Evolutionary conservation across 2,329 filamentous ascomycete genomes (phyloP).

Genomic region (Ceratocystis ficicola): DNA sequence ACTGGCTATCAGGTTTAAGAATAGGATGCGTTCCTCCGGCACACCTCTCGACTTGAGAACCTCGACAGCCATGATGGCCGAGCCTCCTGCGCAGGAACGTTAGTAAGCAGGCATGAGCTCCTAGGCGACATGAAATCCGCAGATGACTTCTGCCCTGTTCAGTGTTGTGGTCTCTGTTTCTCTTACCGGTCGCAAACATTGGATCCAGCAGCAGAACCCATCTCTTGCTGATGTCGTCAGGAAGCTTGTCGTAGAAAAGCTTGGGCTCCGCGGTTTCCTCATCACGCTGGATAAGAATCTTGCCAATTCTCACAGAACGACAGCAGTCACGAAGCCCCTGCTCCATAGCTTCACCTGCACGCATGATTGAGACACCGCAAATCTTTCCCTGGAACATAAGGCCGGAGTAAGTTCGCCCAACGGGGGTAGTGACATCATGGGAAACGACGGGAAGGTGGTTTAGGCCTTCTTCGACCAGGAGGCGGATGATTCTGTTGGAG

Average conservation of each 20-base stretch:
- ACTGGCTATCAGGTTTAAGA: constrained; percentile 95
- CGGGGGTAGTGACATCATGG: constrained; percentile 79
- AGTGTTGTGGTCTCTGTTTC: no score
- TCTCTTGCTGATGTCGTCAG: constrained; percentile 78
- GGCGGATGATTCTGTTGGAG: constrained; percentile 92
- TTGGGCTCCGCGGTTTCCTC: constrained; percentile 88
- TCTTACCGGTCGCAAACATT: constrained; percentile 92
- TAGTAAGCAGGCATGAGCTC: constrained; percentile 6
- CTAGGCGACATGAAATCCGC: background rate
- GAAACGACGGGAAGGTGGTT: constrained; percentile 91
- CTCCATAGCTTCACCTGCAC: constrained; percentile 96
- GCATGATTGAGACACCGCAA: constrained; percentile 96
- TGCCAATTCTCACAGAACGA: constrained; percentile 92
- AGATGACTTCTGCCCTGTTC: background rate
- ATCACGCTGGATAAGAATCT: constrained; percentile 94
- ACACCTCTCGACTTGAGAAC: constrained; percentile 83
- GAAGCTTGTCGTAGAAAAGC: constrained; percentile 95
- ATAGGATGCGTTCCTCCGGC: constrained; percentile 87
- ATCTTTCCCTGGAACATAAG: constrained; percentile 97
- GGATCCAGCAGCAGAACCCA: constrained; percentile 93
- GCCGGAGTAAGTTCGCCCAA: constrained; percentile 76
- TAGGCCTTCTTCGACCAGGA: constrained; percentile 90
- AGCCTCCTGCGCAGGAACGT: constrained; percentile 52
- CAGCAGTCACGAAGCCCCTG: constrained; percentile 93
- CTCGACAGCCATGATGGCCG: constrained; percentile 92